Base-by-base conservation (phyloP, 768 basidiomycete species). In the Lanmaoa rubissima region DNA sequence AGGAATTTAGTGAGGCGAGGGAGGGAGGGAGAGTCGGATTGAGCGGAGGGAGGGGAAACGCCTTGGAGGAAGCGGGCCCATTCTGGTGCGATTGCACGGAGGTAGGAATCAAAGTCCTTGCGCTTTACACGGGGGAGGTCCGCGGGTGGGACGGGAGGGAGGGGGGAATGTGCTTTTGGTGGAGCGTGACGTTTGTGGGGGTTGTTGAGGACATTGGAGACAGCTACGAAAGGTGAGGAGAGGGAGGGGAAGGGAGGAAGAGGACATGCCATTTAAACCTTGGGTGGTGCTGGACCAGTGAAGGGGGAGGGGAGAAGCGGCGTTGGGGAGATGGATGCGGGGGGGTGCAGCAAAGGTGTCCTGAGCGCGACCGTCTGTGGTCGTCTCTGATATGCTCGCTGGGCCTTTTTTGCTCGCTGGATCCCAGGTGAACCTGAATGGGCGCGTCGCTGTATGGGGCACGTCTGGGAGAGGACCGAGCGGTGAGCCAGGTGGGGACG, bases 131-230 rank as follows among this genome's bases (percentile, higher is more conserved):
- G 88, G 32, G 91, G 89, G 9, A 95, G 81, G 55, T 87, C 85
- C 1, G 88, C 87, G 8, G 87, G 83, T 3, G 82, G 81, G 3
- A 86, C 84, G 35, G 87, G 71, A 2, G 91, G 88, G 17, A 98
- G 76, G 0, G 85, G 73, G 1, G 93, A 90, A 62, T 95, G 91
- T 0, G 93, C 85, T 68, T 96, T 92, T 32, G 95, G 89, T 13
- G 95, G 93, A 8, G 89, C 87, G 47, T 89, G 87, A 36, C 79
- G 82, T 73, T 87, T 90, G 66, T 88, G 86, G 1, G 95, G 95
- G 65, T 90, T 94, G 65, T 94, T 94, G 50, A 97, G 82, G 28
- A 97, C 91, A 17, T 92, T 94, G 10, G 94, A 95, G 61, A 97
- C 94, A 39, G 94, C 95, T 97, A 69, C 14, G 46, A 19, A n/a